Base-by-base conservation (phyloP, 345 rosid genomes). In the Gossypium raimondii region DNA sequence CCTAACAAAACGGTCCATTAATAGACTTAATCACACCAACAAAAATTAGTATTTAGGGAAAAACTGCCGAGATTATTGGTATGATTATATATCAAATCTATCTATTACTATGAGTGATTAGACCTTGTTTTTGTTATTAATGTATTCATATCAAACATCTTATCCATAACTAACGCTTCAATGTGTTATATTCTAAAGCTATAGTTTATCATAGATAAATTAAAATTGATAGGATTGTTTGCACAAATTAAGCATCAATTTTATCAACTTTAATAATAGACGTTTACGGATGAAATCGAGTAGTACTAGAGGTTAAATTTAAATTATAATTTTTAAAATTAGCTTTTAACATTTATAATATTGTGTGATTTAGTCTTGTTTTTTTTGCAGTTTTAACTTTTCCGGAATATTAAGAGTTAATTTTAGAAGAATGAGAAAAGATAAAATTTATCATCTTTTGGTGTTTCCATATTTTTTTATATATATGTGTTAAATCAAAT, bases 201-300 rank as follows among this genome's bases (percentile, higher is more conserved):
- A 27, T 27, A 60, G 11, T 13, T 56, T 60, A 20, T 20, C 22
- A 20, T 60, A 0, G 64, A 27, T 25, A 9, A 29, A 14, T 25
- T 50, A 24, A 27, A 51, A 69, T 68, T 25, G 58, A 50, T 50
- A 13, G 56, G 25, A 24, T 8, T 17, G 43, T 48, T 48, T 67
- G 24, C 58, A 68, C 44, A 68, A 68, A 68, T 68, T 68, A 68
- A 68, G 72, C 72, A 50, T 25, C 58, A 50, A 68, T 25, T 25
- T 68, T 68, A 4, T 68, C 44, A 50, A 4, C 47, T 38, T 63
- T 9, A 3, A 41, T 24, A 41, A n/a, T 45, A 64, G 50, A 45
- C 3, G 50, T 9, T 45, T 45, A 45, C 0, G 50, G 41, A 1
- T 34, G 41, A 34, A 34, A 34, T 34, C 41, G 41, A 5, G 7